These are phyloP conservation scores for Mortierella sp. DNA, from an alignment of 371 early-diverging fungal genomes.

Conservation along the genomic window DNA sequence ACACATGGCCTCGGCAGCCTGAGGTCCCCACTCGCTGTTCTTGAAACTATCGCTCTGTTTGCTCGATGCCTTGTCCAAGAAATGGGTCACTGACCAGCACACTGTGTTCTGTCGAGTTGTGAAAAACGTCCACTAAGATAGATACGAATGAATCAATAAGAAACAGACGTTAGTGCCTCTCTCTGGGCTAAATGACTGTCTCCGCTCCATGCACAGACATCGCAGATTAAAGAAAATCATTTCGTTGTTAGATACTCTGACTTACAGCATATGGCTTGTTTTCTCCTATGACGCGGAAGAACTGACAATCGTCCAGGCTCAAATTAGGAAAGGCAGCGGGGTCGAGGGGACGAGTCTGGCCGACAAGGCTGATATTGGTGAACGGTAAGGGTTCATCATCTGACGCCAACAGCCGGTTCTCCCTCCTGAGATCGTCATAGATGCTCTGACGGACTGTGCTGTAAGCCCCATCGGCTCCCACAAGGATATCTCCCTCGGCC, in stretches of 20 bases:
- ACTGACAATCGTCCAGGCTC: constrained; percentile 31
- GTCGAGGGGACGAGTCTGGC: constrained; percentile 26
- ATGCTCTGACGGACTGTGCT: constrained; percentile 33
- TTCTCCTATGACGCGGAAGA: constrained; percentile 33
- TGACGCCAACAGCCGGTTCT: constrained; percentile 19
- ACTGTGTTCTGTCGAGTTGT: constrained; percentile 32
- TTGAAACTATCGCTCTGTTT: constrained; percentile 26
- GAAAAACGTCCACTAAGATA: constrained; percentile 34
- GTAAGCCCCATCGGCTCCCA: constrained; percentile 46
- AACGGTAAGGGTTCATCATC: constrained; percentile 26
- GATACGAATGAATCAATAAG: too few species aligned
- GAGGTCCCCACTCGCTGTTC: constrained; percentile 40
- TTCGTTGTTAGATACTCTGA: too few species aligned
- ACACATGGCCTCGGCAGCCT: constrained; percentile 37
- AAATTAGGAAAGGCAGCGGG: constrained; percentile 24
- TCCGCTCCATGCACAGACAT: too few species aligned
- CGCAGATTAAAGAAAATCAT: too few species aligned
- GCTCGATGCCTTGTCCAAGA: constrained; percentile 22
- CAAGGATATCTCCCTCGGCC: constrained; percentile 32
- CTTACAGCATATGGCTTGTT: constrained; percentile 44
- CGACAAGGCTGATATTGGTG: constrained; percentile 34
- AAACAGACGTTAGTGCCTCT: too few species aligned
- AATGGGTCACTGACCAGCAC: constrained; percentile 27
- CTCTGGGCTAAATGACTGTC: too few species aligned
- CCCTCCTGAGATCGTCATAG: constrained; percentile 15